These are phyloP conservation scores for Sclerotinia nivalis DNA, from an alignment of 2,329 filamentous ascomycete species.

Conservation along the genomic window DNA sequence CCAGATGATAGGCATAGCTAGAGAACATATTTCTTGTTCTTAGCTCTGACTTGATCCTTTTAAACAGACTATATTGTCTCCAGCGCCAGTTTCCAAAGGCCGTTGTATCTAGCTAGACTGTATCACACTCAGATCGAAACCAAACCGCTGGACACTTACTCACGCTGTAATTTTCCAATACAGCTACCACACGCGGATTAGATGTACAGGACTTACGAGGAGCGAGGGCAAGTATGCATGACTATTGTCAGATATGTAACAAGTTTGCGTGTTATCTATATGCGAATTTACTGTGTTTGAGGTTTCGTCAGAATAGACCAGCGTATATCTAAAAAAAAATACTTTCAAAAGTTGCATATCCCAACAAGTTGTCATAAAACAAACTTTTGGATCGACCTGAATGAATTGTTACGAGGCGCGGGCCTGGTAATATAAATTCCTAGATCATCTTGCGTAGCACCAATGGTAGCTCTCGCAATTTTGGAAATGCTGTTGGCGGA, in stretches of 20 bases:
- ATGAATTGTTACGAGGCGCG: not conserved
- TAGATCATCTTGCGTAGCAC: not conserved
- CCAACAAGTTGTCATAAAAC: too few relatives aligned
- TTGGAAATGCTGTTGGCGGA: not conserved
- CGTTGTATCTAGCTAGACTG: too few relatives aligned
- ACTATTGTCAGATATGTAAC: not conserved
- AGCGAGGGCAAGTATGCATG: not conserved
- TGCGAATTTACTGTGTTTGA: too few relatives aligned
- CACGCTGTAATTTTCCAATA: not conserved
- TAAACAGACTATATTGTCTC: too few relatives aligned
- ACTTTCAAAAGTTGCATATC: too few relatives aligned
- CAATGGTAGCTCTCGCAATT: not conserved
- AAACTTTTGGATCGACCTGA: not conserved
- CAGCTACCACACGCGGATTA: not conserved
- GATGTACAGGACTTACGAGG: not conserved
- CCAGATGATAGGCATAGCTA: too few relatives aligned
- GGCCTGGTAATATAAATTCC: not conserved
- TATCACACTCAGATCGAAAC: not conserved
- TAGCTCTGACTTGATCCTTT: too few relatives aligned
- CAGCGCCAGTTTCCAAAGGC: too few relatives aligned
- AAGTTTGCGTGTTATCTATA: not conserved
- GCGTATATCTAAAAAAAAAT: too few relatives aligned
- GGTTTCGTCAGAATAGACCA: too few relatives aligned
- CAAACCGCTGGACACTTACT: not conserved
- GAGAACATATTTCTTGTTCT: too few relatives aligned